Percentiles rank a stretch among this genome's conserved stretches.
These are phyloP conservation scores for Eimeria necatrix DNA, from an alignment of 169 alveolate genomes.

Conservation along the genomic window DNA sequence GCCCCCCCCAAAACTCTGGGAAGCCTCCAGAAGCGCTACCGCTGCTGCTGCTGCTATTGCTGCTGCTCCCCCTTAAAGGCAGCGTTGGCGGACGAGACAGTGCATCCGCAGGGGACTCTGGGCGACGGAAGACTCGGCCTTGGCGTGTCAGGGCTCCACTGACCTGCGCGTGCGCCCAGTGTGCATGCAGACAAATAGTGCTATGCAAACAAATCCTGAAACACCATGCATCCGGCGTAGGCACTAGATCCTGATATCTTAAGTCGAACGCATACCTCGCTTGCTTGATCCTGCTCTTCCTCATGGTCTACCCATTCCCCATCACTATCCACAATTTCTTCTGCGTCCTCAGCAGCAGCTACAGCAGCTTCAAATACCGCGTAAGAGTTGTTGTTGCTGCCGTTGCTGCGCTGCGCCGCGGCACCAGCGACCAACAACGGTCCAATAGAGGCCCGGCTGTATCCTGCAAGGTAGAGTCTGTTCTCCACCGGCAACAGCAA, in stretches of 20 bases:
- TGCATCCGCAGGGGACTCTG: slow-evolving; percentile 25
- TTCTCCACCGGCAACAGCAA: slow-evolving; percentile 51
- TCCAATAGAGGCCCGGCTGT: slow-evolving; percentile 21
- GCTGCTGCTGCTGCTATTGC: slow-evolving; percentile 55
- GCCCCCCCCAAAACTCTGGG: slow-evolving; percentile 46
- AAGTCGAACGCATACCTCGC: background rate
- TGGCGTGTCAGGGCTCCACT: slow-evolving; percentile 69
- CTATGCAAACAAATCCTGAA: background rate
- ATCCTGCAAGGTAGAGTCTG: slow-evolving; percentile 22
- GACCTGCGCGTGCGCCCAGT: background rate
- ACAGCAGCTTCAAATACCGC: slow-evolving; percentile 35
- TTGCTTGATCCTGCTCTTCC: slow-evolving; percentile 35
- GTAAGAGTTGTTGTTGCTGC: slow-evolving; percentile 10
- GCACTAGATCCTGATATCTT: background rate
- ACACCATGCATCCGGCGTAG: background rate
- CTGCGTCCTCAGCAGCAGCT: background rate
- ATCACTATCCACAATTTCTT: background rate
- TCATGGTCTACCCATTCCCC: slow-evolving; percentile 57
- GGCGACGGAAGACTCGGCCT: slow-evolving; percentile 70
- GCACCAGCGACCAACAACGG: slow-evolving; percentile 49
- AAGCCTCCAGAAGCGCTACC: background rate
- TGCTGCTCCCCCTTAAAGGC: background rate
- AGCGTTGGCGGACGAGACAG: slow-evolving; percentile 12
- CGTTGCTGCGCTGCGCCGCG: slow-evolving; percentile 52
- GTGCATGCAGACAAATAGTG: background rate